A percentile compares a stretch with the other conserved stretches of the same genome.
These are phyloP conservation scores for Cytospora piceae DNA, from an alignment of 2,329 filamentous ascomycete species.

Conservation along the genomic window DNA sequence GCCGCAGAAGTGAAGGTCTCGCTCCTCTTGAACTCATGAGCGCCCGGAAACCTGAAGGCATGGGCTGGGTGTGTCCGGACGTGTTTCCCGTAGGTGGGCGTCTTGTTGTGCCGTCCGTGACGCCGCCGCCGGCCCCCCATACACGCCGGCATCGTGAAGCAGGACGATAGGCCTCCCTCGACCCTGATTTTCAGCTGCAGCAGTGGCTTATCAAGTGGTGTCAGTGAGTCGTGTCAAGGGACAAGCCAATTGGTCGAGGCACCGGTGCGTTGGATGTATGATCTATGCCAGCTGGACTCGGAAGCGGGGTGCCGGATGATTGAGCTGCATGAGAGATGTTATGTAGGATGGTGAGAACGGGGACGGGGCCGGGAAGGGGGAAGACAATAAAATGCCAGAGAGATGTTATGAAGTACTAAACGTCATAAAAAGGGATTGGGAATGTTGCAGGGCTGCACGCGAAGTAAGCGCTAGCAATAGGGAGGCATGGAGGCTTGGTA, in stretches of 20 bases:
- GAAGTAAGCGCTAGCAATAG: slow-evolving; percentile 27
- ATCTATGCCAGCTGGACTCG: neutral
- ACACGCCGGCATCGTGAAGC: slow-evolving; percentile 11
- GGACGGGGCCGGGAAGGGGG: neutral
- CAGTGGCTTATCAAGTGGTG: neutral
- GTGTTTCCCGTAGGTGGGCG: slow-evolving; percentile 20
- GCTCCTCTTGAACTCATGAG: slow-evolving; percentile 1
- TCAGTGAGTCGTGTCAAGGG: neutral
- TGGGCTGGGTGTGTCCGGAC: slow-evolving; percentile 11
- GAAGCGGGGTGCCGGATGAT: neutral
- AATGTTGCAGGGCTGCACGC: slow-evolving; percentile 15
- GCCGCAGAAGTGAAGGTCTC: slow-evolving; percentile 10
- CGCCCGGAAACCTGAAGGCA: slow-evolving; percentile 10
- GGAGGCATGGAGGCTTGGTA: slow-evolving; percentile 25
- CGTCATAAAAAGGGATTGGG: slow-evolving; percentile 18
- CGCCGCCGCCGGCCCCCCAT: slow-evolving; percentile 13
- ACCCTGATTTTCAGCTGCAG: neutral
- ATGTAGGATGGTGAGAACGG: neutral
- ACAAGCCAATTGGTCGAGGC: neutral
- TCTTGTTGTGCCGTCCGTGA: slow-evolving; percentile 19
- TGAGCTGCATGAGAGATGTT: neutral
- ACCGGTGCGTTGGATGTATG: neutral
- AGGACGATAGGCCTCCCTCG: neutral
- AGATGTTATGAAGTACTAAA: slow-evolving; percentile 2
- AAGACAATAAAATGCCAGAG: neutral